Base-by-base conservation (phyloP, 2,329 filamentous ascomycete species). In the Rhynchosporium agropyri region DNA sequence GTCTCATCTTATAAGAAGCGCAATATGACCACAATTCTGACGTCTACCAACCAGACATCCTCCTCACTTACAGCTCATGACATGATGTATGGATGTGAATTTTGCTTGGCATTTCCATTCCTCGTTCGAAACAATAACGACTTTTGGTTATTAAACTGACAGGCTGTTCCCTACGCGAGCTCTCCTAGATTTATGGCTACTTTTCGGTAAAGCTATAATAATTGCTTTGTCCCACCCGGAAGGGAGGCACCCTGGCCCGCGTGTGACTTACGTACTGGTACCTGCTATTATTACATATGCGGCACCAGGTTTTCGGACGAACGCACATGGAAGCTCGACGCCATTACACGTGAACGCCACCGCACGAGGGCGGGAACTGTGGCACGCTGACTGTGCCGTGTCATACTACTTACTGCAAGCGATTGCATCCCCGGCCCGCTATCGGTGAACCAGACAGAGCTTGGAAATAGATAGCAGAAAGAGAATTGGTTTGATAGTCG, bases 11-110 rank as follows among this genome's bases (percentile, higher is more conserved):
- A 54, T 40, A n/a, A 54, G 33, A 36, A 54, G 6, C 3, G 36
- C n/a, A 54, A 54, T 54, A 54, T 54, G 15, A 54, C 51, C 51
- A 28, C 51, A 54, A 54, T 42, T 54, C 36, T 54, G 51, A 54
- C 40, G 40, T 36, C 51, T 28, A 40, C 20, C 51, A 10, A n/a
- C 15, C 43, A 9, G 4, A 46, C 26, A 46, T 3, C 33, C 31
- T 29, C 31, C 50, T 53, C 50, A 33, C 33, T 53, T 53, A 29
- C 20, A 28, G n/a, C 20, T 20, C 31, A 53, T 38, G 15, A 12
- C 33, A 53, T 53, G 33, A 28, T n/a, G 38, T 26, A 33, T 53
- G 51, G 33, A 40, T 54, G 51, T 40, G 50, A 53, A 40, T 31
- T 38, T 20, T 38, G 31, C 33, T 54, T 54, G 36, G 51, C n/a